Percentiles rank a stretch among this genome's conserved stretches.
Evolutionary conservation across 2,329 filamentous ascomycete genomes (phyloP).

Genomic region (Fusarium sp.): DNA sequence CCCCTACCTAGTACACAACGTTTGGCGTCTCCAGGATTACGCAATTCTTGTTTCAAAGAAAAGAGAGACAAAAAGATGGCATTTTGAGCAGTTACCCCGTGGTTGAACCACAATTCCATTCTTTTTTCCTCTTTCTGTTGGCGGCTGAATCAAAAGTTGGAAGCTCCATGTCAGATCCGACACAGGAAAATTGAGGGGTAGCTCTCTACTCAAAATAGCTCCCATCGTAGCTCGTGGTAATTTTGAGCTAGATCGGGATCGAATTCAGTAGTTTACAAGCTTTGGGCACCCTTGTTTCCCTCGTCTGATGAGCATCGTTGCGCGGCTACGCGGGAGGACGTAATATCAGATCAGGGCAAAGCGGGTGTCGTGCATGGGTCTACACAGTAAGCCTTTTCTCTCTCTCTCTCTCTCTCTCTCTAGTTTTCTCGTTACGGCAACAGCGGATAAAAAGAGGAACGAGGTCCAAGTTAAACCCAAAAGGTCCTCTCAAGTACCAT

Average conservation of each 20-base stretch:
- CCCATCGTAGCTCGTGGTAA: slow-evolving; percentile 5
- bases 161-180: slow-evolving; percentile 24
- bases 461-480: slow-evolving; percentile 13
- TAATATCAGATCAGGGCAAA: slow-evolving; percentile 39
- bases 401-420: slow-evolving; percentile 21
- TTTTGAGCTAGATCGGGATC: slow-evolving; percentile 12
- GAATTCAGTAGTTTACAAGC: slow-evolving; percentile 3
- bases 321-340: slow-evolving; percentile 7
- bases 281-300: slow-evolving; percentile 10
- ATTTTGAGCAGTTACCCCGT: slow-evolving; percentile 17
- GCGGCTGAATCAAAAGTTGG: slow-evolving; percentile 21
- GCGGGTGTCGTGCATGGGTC: slow-evolving; percentile 22
- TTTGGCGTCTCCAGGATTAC: slow-evolving; percentile 11
- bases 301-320: slow-evolving; percentile 9
- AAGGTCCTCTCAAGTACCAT: slow-evolving; percentile 18
- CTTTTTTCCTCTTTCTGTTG: slow-evolving; percentile 1
- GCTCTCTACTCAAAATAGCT: slow-evolving; percentile 18
- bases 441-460: slow-evolving; percentile 30
- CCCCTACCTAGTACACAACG: not conserved
- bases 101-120: not conserved
- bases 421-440: slow-evolving; percentile 5
- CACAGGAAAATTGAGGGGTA: slow-evolving; percentile 29
- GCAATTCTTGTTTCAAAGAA: not conserved
- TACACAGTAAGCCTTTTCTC: not conserved
- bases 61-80: slow-evolving; percentile 2